Base-by-base conservation (phyloP, 176 grass and related monocot genomes). In the Juncus inflexus region DNA sequence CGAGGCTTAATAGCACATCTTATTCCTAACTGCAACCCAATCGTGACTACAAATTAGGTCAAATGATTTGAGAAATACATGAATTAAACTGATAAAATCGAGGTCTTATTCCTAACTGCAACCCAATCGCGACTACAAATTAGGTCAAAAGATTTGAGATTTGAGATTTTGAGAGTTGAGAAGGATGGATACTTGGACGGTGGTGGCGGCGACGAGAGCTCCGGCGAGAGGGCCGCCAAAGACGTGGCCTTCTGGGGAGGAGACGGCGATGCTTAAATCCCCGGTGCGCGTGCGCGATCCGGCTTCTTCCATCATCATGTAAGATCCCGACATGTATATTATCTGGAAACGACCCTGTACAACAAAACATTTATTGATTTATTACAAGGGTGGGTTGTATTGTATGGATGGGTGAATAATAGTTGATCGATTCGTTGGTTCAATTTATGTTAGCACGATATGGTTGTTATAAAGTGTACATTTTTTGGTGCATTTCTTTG, bases 321-420 rank as follows among this genome's bases (percentile, higher is more conserved):
- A 92, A 4, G 94, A 99, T 37, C 94, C 88, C 54, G 94, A 99
- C 49, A 99, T 79, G 75, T 80, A 86, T 19, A 99, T 76, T 65
- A 99, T 99, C 52, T 99, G 85, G 54, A 80, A 99, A 77, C 80
- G 85, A 58, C 94, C 94, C 94, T 99, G 83, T 73, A 84, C 78
- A 83, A 28, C 39, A 77, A 78, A 83, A 28, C 39, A 77, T 58
- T 11, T 15, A 71, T 19, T 16, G 9, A 28, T 28, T 28, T 28
- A 28, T 28, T 28, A 28, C 1, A 28, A 28, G 19, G 19, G 19
- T 28, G 19, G 1, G 19, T 28, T 28, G 19, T 28, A 28, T 28
- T 28, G 19, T 28, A 28, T 28, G 19, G 19, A 28, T 28, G 19
- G 19, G 1, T 1, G 19, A 28, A 28, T 28, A 28, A 28, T 28